Base-by-base conservation (phyloP, 306 rosid species). In the Aeschynomene evenia region DNA sequence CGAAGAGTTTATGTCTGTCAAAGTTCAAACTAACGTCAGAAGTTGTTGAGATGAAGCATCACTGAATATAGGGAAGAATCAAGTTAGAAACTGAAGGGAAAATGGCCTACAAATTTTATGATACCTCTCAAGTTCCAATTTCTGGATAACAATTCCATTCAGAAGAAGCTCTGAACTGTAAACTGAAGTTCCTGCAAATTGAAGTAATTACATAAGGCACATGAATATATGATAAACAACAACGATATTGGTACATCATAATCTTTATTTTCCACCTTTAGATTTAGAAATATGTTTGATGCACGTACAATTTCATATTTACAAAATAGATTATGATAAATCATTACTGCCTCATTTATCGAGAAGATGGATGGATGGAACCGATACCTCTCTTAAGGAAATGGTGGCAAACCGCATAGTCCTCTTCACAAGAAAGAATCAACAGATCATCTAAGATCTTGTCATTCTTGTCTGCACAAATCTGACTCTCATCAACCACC, bases 1-100 rank as follows among this genome's bases (percentile, higher is more conserved):
- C 56, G 76, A 85, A 84, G 70, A 88, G 90, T 72, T 79, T 72
- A 74, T 85, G 82, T 60, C 95, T 84, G 88, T 53, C 71, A 76
- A 51, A 78, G 43, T 16, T 62, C 43, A 76, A 42, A 54, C 11
- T 36, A 45, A 70, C 26, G 70, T 71, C 15, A 57, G 15, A 59
- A n/a, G 48, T 65, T 33, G 63, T 36, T 36, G 21, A 71, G 57
- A 49, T 36, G 22, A 26, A 28, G 31, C 31, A 39, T 42, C 45
- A 21, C 10, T 22, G 23, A 51, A 66, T 21, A 20, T 51, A 29
- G 8, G 11, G 29, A 48, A 34, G 2, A 21, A 33, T 46, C 3
- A 12, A 9, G 7, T 20, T 15, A 49, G 20, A 49, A 39, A 16
- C 39, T 48, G n/a, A 54, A 66, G 54, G 70, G 24, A 75, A 57